Percentiles rank a stretch among this genome's conserved stretches.
These are phyloP conservation scores for Nevesoporus exiguus DNA, from an alignment of 768 basidiomycete genomes.

Conservation along the genomic window DNA sequence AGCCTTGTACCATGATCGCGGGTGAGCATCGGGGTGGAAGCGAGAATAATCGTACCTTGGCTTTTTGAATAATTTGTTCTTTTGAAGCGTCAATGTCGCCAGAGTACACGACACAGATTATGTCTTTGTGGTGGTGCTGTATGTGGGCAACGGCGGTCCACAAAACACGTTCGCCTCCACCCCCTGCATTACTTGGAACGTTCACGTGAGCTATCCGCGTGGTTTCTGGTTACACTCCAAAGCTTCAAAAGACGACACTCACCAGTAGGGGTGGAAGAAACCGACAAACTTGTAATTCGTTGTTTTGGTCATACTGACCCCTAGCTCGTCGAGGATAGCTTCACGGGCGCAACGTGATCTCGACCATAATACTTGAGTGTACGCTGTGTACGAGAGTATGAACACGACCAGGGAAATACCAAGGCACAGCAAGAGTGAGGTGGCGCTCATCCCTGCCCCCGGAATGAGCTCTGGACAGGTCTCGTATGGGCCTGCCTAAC, in stretches of 20 bases:
- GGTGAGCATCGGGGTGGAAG: neutral
- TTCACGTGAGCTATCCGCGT: constrained; percentile 33
- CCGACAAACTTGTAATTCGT: constrained; percentile 51
- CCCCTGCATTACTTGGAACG: constrained; percentile 80
- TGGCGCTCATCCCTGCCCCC: constrained; percentile 11
- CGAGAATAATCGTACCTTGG: constrained; percentile 49
- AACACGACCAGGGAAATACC: constrained; percentile 6
- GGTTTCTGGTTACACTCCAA: neutral
- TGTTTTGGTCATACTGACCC: neutral
- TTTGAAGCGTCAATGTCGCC: constrained; percentile 84
- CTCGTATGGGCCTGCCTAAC: neutral
- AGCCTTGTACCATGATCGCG: constrained; percentile 41
- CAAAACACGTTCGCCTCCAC: constrained; percentile 93
- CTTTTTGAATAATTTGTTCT: constrained; percentile 74
- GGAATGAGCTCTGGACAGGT: neutral
- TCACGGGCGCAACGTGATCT: constrained; percentile 20
- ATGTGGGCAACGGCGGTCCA: constrained; percentile 85
- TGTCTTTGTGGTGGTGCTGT: constrained; percentile 61
- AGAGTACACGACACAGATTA: constrained; percentile 81
- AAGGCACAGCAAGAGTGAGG: constrained; percentile 15
- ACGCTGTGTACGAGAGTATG: constrained; percentile 22
- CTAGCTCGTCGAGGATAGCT: constrained; percentile 21
- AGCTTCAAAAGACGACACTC: constrained; percentile 23
- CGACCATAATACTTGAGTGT: constrained; percentile 23
- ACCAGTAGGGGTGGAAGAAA: constrained; percentile 98